Conservation (phyloP, 2,329 filamentous ascomycete genomes). For the Fusarium brachygibbosum region DNA sequence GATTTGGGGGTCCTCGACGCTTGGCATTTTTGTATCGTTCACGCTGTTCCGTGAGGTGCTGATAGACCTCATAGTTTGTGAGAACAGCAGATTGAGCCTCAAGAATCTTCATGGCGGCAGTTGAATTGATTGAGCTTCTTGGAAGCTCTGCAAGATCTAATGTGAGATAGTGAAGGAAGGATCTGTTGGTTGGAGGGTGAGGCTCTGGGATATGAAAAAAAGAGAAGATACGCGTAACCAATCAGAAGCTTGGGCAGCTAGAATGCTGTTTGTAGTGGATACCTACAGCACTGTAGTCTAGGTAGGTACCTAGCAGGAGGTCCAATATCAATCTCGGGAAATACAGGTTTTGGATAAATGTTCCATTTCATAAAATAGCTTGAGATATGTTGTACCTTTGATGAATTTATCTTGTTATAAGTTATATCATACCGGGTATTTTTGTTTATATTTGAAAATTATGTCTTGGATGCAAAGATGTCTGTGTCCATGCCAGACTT, state of each 20-base stretch:
- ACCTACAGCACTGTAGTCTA: background rate
- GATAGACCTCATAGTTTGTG: conserved; percentile 80
- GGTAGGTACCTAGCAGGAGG: background rate
- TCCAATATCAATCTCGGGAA: no score
- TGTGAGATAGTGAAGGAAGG: conserved; percentile 9
- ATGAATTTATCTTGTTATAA: no score
- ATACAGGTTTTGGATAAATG: no score
- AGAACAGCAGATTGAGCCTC: conserved; percentile 78
- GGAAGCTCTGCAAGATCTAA: background rate
- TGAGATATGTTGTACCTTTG: no score
- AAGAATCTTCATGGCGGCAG: conserved; percentile 73
- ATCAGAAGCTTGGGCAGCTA: conserved; percentile 7
- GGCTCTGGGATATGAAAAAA: conserved; percentile 19
- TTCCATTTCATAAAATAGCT: no score
- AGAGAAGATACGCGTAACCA: conserved; percentile 6
- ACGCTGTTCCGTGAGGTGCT: conserved; percentile 71
- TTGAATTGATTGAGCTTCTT: conserved; percentile 4
- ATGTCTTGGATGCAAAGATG: no score
- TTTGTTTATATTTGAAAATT: no score
- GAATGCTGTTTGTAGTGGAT: conserved; percentile 1
- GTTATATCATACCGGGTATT: no score
- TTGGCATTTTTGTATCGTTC: conserved; percentile 65
- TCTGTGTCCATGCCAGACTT: no score
- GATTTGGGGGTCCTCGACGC: conserved; percentile 67
- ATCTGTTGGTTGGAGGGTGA: conserved; percentile 34